phyloP scores from a whole-genome alignment of 1,284 basidiomycete genomes.

The Ceratobasidium sp. region DNA sequence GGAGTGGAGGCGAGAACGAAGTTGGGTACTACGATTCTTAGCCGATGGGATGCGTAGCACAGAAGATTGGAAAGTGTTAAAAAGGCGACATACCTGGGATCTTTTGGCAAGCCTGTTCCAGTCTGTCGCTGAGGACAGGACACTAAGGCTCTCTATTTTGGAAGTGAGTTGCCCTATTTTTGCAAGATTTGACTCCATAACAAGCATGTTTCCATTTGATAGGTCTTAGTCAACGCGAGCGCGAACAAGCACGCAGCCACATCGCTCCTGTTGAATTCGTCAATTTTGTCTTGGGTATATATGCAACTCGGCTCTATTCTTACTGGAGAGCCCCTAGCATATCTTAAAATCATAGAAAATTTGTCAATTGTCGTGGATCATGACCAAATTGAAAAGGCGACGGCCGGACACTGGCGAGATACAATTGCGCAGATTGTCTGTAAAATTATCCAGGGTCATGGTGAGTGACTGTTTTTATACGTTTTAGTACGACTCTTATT shows the following conservation, averaged over 20 bases:
- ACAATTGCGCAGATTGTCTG: conserved; percentile 30
- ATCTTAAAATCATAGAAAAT: conserved; percentile 78
- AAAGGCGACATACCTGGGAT: conserved; percentile 87
- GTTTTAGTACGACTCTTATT: neutral
- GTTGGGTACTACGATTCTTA: conserved; percentile 88
- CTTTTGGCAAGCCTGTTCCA: conserved; percentile 84
- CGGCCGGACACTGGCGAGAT: conserved; percentile 47
- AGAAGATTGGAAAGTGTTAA: conserved; percentile 84
- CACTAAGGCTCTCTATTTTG: conserved; percentile 68
- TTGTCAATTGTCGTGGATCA: conserved; percentile 59
- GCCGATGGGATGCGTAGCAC: conserved; percentile 78
- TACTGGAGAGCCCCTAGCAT: conserved; percentile 64
- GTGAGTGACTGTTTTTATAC: neutral
- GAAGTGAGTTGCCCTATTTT: conserved; percentile 62
- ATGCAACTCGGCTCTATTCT: conserved; percentile 66
- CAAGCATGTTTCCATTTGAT: conserved; percentile 32
- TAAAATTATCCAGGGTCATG: conserved; percentile 11
- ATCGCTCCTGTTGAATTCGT: conserved; percentile 74
- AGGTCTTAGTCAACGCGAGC: conserved; percentile 79
- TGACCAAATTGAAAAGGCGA: conserved; percentile 46
- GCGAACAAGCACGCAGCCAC: conserved; percentile 71
- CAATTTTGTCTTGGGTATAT: conserved; percentile 81
- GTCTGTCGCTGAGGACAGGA: conserved; percentile 64
- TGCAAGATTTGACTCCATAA: conserved; percentile 23
- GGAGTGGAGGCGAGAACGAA: conserved; percentile 84